These are phyloP conservation scores for Silene conica DNA, from an alignment of 148 eudicot species.

Conservation along the genomic window DNA sequence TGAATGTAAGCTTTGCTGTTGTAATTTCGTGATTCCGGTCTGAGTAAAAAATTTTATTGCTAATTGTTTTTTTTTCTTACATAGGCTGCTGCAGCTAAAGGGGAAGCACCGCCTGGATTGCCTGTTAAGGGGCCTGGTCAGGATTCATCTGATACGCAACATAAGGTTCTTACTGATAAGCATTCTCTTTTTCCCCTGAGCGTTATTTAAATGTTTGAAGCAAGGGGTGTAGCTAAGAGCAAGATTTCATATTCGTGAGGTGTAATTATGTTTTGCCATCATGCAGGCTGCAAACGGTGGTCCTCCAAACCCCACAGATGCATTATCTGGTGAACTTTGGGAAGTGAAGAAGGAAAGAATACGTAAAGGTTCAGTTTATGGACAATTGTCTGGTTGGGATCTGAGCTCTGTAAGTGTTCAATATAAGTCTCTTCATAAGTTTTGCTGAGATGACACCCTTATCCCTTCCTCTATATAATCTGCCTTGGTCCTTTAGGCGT, in stretches of 20 bases:
- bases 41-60: not conserved
- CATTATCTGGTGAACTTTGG: slow-evolving; percentile 99
- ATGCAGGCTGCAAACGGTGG: slow-evolving; percentile 67
- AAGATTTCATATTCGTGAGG: not conserved
- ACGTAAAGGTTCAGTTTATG: slow-evolving; percentile 61
- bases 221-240: not conserved
- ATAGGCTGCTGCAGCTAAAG: slow-evolving; percentile 98
- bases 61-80: slow-evolving; percentile 10
- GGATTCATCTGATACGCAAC: slow-evolving; percentile 78
- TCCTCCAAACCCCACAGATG: slow-evolving; percentile 68
- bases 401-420: slow-evolving; percentile 77
- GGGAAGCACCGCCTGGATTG: slow-evolving; percentile 95
- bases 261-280: slow-evolving; percentile 17
- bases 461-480: not conserved
- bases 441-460: not conserved
- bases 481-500: not conserved
- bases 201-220: not conserved
- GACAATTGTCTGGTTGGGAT: slow-evolving; percentile 93
- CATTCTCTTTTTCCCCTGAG: not conserved
- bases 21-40: not conserved
- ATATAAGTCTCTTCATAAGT: not conserved
- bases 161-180: slow-evolving; percentile 43
- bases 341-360: slow-evolving; percentile 89
- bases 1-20: not conserved
- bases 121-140: slow-evolving; percentile 95